Evolutionary conservation across 768 basidiomycete genomes (phyloP).

Genomic region (Kwoniella mangroviensis): DNA sequence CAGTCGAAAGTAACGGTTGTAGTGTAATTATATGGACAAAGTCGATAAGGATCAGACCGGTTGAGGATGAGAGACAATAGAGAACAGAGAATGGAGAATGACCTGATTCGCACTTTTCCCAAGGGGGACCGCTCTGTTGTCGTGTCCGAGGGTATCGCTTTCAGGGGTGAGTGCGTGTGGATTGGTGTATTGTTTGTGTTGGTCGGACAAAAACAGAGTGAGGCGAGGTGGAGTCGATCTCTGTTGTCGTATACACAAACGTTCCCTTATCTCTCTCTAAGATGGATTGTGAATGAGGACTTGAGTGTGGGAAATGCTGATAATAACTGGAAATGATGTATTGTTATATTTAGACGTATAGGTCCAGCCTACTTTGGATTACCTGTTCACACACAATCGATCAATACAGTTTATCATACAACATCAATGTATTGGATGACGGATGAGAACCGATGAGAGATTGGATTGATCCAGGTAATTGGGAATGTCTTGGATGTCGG

Average conservation of each 20-base stretch:
- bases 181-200: background rate
- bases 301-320: too few relatives aligned
- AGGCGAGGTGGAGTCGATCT: background rate
- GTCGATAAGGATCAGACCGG: background rate
- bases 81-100: background rate
- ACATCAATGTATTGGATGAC: background rate
- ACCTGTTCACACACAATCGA: background rate
- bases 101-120: background rate
- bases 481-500: background rate
- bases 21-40: background rate
- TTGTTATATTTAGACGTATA: background rate
- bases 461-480: background rate
- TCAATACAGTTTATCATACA: background rate
- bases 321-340: background rate
- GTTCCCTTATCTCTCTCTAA: background rate
- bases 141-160: conserved; percentile 5
- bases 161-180: conserved; percentile 3
- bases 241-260: background rate
- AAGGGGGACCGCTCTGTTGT: background rate
- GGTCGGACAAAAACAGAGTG: conserved; percentile 1
- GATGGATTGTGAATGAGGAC: too few relatives aligned
- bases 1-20: conserved; percentile 2
- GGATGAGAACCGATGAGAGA: background rate
- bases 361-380: background rate
- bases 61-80: background rate